Evolutionary conservation across 1,284 basidiomycete genomes (phyloP).

Genomic region (Exobasidium cylindrosporum): DNA sequence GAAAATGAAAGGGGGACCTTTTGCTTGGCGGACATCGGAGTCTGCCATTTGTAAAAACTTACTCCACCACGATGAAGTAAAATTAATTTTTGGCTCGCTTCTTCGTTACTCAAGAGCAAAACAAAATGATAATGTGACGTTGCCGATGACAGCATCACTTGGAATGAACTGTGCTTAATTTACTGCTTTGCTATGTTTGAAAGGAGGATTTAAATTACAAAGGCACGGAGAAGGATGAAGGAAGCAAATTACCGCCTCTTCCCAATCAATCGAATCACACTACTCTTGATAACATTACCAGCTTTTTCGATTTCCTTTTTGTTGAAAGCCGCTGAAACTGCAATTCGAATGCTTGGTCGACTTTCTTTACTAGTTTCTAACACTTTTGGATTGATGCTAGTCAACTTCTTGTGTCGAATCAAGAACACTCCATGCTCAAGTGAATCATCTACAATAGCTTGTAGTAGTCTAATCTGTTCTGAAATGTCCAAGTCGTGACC

Average conservation of each 20-base stretch:
- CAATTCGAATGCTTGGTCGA: slow-evolving; percentile 82
- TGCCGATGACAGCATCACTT: too few relatives aligned
- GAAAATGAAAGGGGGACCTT: too few relatives aligned
- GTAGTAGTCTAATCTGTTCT: slow-evolving; percentile 43
- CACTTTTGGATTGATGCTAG: slow-evolving; percentile 38
- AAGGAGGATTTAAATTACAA: too few relatives aligned
- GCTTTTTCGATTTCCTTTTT: slow-evolving; percentile 92
- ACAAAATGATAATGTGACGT: too few relatives aligned
- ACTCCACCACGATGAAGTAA: too few relatives aligned
- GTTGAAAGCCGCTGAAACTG: slow-evolving; percentile 71
- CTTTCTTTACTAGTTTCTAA: slow-evolving; percentile 36
- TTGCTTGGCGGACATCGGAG: too few relatives aligned
- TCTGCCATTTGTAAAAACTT: too few relatives aligned
- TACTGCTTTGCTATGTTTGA: too few relatives aligned
- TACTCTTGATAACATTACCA: slow-evolving; percentile 69
- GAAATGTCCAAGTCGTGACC: slow-evolving; percentile 35
- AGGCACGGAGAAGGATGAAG: too few relatives aligned
- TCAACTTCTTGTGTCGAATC: slow-evolving; percentile 33
- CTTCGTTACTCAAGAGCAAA: too few relatives aligned
- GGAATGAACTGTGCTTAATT: too few relatives aligned
- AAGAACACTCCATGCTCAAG: slow-evolving; percentile 46
- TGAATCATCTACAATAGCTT: slow-evolving; percentile 42
- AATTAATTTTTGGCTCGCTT: too few relatives aligned
- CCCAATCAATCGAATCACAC: slow-evolving; percentile 67
- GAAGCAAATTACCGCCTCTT: slow-evolving; percentile 26